phyloP scores from a whole-genome alignment of 106 monocot genomes.

The Acorus gramineus region DNA sequence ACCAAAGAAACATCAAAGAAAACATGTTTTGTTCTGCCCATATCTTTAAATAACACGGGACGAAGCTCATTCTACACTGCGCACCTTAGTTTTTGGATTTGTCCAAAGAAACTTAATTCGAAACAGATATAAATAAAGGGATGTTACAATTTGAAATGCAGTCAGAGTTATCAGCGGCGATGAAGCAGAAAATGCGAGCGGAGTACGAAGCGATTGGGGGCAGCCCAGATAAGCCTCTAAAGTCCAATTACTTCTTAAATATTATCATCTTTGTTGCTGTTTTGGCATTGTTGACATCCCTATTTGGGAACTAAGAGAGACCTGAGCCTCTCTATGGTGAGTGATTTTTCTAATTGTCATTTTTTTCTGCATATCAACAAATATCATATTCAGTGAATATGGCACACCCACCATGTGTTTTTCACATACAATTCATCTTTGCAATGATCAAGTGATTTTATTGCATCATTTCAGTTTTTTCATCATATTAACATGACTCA shows the following conservation, averaged over 20 bases:
- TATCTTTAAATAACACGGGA: slow-evolving; percentile 45
- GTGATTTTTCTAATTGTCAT: too few species aligned
- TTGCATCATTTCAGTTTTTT: too few species aligned
- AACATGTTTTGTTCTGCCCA: slow-evolving; percentile 44
- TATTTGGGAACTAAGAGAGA: slow-evolving; percentile 31
- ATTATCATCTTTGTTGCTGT: slow-evolving; percentile 65
- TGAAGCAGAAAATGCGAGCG: slow-evolving; percentile 82
- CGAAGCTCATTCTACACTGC: slow-evolving; percentile 42
- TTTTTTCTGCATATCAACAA: too few species aligned
- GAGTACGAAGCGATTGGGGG: slow-evolving; percentile 85
- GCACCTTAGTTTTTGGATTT: slow-evolving; percentile 15
- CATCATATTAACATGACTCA: too few species aligned
- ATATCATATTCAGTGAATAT: too few species aligned
- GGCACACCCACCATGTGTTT: too few species aligned
- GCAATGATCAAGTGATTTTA: too few species aligned
- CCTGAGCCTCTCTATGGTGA: too few species aligned
- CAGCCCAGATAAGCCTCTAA: slow-evolving; percentile 79
- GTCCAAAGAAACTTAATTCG: neutral
- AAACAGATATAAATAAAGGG: slow-evolving; percentile 15
- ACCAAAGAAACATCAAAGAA: neutral
- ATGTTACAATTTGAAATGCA: slow-evolving; percentile 43
- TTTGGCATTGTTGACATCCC: slow-evolving; percentile 65
- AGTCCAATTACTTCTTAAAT: slow-evolving; percentile 88
- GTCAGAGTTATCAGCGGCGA: slow-evolving; percentile 69
- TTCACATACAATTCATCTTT: too few species aligned